Conservation (phyloP, 805 yeast species). For the Yarrowia sp. region DNA sequence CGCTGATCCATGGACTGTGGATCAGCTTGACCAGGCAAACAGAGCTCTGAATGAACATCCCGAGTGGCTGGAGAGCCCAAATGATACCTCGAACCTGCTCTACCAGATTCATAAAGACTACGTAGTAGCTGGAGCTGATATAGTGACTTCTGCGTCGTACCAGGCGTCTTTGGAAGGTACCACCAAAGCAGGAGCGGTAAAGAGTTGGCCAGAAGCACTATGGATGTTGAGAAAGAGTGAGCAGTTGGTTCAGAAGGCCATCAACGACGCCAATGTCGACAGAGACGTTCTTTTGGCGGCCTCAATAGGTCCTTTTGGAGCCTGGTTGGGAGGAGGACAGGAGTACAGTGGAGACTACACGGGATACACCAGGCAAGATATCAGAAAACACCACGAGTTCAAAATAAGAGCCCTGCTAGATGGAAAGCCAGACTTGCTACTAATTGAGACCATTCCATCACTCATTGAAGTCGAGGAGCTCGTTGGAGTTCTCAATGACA, state of each 20-base stretch:
- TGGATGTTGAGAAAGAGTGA: constrained; percentile 41
- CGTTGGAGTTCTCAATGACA: constrained; percentile 45
- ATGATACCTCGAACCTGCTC: constrained; percentile 55
- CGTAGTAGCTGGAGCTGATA: constrained; percentile 61
- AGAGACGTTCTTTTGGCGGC: constrained; percentile 57
- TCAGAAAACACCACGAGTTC: constrained; percentile 60
- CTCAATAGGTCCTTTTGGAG: constrained; percentile 80
- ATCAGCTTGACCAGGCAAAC: background rate
- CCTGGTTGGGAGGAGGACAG: constrained; percentile 67
- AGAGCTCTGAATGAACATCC: constrained; percentile 1
- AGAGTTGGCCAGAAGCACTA: constrained; percentile 40
- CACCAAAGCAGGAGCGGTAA: constrained; percentile 31
- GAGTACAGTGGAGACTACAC: constrained; percentile 78
- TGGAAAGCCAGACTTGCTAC: constrained; percentile 59
- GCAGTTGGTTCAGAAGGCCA: constrained; percentile 47
- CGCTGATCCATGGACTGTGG: constrained; percentile 5
- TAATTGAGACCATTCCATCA: constrained; percentile 77
- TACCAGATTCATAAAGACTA: constrained; percentile 60
- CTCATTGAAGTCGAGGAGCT: constrained; percentile 60
- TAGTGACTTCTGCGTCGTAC: constrained; percentile 64
- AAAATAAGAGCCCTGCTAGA: constrained; percentile 53
- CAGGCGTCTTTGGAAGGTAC: constrained; percentile 61
- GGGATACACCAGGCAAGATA: constrained; percentile 50
- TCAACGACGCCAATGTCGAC: constrained; percentile 40
- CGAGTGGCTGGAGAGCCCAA: constrained; percentile 50